These are phyloP conservation scores for Phytophthora boehmeriae DNA, from an alignment of 352 stramenopile genomes.

Conservation along the genomic window DNA sequence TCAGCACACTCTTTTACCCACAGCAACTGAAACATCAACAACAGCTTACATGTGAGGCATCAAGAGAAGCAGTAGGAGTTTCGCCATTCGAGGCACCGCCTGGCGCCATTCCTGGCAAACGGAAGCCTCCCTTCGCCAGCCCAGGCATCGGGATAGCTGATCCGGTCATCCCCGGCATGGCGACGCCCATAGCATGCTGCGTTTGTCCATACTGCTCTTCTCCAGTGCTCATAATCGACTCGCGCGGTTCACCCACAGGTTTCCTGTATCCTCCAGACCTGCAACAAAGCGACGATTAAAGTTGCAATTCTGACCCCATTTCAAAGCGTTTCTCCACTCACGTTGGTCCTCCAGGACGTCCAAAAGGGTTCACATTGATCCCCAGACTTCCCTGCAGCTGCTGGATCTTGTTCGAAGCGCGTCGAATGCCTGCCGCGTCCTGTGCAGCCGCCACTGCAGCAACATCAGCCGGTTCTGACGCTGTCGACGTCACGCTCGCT, in stretches of 20 bases:
- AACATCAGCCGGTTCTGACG: slow-evolving; percentile 27
- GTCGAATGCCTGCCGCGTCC: slow-evolving; percentile 33
- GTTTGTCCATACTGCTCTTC: slow-evolving; percentile 79
- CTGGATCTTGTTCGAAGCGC: slow-evolving; percentile 66
- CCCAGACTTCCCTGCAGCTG: slow-evolving; percentile 81
- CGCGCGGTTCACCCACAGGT: slow-evolving; percentile 27
- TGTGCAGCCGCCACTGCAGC: slow-evolving; percentile 37
- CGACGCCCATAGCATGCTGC: slow-evolving; percentile 70
- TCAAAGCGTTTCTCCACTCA: neutral
- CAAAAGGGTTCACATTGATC: slow-evolving; percentile 87
- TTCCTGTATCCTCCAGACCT: slow-evolving; percentile 47
- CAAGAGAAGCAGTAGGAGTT: slow-evolving; percentile 33
- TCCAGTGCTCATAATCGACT: slow-evolving; percentile 84
- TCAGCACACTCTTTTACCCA: slow-evolving; percentile 13
- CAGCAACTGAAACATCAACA: slow-evolving; percentile 3
- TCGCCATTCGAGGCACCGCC: slow-evolving; percentile 33
- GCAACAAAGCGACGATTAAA: slow-evolving; percentile 4
- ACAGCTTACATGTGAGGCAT: slow-evolving; percentile 70
- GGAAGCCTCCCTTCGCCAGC: slow-evolving; percentile 66
- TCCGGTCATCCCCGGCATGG: slow-evolving; percentile 79
- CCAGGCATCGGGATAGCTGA: slow-evolving; percentile 86
- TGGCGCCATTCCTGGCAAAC: slow-evolving; percentile 68
- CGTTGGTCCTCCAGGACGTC: slow-evolving; percentile 42
- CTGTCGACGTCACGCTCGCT: slow-evolving; percentile 15
- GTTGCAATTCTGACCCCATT: neutral